Conservation (phyloP, 495 filamentous ascomycete species). For the Aspergillus sclerotioniger region DNA sequence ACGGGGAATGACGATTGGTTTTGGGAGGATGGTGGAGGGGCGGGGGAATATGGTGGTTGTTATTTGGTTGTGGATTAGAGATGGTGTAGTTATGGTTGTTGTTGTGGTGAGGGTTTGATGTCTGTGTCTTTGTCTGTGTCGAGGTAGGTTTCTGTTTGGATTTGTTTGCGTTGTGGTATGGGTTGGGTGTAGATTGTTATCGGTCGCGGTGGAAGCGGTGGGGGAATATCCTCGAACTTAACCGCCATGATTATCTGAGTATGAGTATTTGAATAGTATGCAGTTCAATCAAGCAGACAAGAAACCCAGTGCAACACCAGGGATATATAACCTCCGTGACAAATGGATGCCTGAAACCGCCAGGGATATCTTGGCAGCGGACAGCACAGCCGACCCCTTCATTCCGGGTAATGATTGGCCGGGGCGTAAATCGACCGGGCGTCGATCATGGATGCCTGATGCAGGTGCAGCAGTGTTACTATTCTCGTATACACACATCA, state of each 20-base stretch:
- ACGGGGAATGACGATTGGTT: slow-evolving; percentile 7
- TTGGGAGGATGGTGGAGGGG: slow-evolving; percentile 5
- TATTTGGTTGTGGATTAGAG: slow-evolving; percentile 7
- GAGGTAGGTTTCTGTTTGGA: background rate
- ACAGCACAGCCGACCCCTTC: too few relatives aligned
- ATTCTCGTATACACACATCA: too few relatives aligned
- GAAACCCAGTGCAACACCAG: too few relatives aligned
- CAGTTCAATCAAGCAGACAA: too few relatives aligned
- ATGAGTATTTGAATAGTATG: too few relatives aligned
- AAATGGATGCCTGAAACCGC: too few relatives aligned
- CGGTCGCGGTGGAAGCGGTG: slow-evolving; percentile 3
- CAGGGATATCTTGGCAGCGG: too few relatives aligned
- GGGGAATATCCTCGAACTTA: background rate
- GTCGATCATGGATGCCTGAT: too few relatives aligned
- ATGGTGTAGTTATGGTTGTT: background rate
- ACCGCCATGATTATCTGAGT: background rate
- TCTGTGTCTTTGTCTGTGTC: background rate
- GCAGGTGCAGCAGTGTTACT: too few relatives aligned
- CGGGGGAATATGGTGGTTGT: background rate
- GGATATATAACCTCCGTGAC: too few relatives aligned
- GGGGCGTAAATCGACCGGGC: too few relatives aligned
- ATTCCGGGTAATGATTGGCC: too few relatives aligned
- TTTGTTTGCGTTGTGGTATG: background rate
- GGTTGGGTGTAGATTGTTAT: background rate
- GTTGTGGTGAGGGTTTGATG: background rate